These are phyloP conservation scores for Boletus pseudo-olivaceus DNA, from an alignment of 768 basidiomycete genomes.

Conservation along the genomic window DNA sequence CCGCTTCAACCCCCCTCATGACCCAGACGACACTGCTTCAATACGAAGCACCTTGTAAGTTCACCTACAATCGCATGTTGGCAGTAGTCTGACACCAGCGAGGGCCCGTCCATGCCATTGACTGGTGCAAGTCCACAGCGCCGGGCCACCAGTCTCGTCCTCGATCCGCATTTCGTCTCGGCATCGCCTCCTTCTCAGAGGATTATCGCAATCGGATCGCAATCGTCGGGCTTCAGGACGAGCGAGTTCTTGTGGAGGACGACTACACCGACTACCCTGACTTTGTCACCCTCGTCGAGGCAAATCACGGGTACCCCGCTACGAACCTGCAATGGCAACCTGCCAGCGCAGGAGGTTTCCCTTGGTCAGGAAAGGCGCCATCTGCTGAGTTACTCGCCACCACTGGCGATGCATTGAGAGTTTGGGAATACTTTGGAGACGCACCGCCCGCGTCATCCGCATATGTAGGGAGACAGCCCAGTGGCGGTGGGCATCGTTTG, in stretches of 20 bases:
- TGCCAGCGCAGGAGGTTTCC: slow-evolving; percentile 53
- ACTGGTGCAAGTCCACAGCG: slow-evolving; percentile 83
- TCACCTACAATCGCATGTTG: background rate
- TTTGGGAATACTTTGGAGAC: slow-evolving; percentile 86
- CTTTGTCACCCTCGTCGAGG: slow-evolving; percentile 82
- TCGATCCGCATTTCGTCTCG: slow-evolving; percentile 78
- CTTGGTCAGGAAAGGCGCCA: slow-evolving; percentile 66
- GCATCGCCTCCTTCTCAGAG: slow-evolving; percentile 81
- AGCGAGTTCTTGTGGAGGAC: slow-evolving; percentile 83
- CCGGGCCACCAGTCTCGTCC: slow-evolving; percentile 70
- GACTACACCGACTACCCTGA: slow-evolving; percentile 81
- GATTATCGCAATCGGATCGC: slow-evolving; percentile 82
- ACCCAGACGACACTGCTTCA: slow-evolving; percentile 70
- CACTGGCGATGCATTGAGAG: slow-evolving; percentile 86
- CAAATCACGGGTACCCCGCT: slow-evolving; percentile 87
- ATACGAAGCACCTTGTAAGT: slow-evolving; percentile 84
- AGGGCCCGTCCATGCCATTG: slow-evolving; percentile 86
- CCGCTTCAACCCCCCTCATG: slow-evolving; percentile 37
- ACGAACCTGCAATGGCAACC: slow-evolving; percentile 96
- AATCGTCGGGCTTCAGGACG: slow-evolving; percentile 76
- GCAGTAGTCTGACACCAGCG: slow-evolving; percentile 17
- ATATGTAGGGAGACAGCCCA: slow-evolving; percentile 68
- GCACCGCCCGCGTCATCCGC: slow-evolving; percentile 50
- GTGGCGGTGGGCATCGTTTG: slow-evolving; percentile 57
- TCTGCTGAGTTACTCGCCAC: slow-evolving; percentile 85